Evolutionary conservation across 2,329 filamentous ascomycete species (phyloP), one percentile per base, ranked within the genome.

Genomic region (Fusarium mexicanum): DNA sequence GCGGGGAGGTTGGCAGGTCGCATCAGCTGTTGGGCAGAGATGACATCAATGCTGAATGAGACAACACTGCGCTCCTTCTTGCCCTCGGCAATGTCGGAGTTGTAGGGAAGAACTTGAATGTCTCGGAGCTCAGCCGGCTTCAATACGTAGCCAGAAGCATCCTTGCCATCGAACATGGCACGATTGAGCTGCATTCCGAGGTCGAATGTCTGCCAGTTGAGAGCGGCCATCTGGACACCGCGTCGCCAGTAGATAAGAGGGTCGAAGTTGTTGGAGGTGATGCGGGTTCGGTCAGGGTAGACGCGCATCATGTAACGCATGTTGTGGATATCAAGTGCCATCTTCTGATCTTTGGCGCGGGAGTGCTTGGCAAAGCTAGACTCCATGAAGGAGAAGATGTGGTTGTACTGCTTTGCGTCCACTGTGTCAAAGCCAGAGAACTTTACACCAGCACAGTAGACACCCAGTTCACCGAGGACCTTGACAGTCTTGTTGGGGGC

Each of bases 131-230:
- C 94, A 41, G 91, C 89, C 26, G 96, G 96, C 85, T 99, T 99
- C 61, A 98, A 89, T 20, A 98, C 95, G 79, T 98, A 99, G 50
- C 96, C 96, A 6, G 93, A 94, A 64, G 91, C 90, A 83, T 98
- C 96, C 18, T 89, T 92, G 48, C 94, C 94, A 53, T 95, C 93
- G 80, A 98, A 99, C 96, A 99, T 98, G 79, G 96, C 96, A 76
- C 96, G 93, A 81, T 98, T 98, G 82, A 98, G 89, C 80, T 98
- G 96, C 90, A 98, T 96, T 51, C 95, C 94, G 24, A 97, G 88
- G 80, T 98, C 96, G 79, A 97, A 98, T 0, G 95, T 98, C 84
- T 99, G 96, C 96, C 96, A 98, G 84, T 99, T 99, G 72, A 98
- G 87, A 1, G 96, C 96, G 20, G 93, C 95, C 96, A 99, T 98